These are phyloP conservation scores for Metschnikowia borealis DNA, from an alignment of 805 yeast genomes.

Conservation along the genomic window DNA sequence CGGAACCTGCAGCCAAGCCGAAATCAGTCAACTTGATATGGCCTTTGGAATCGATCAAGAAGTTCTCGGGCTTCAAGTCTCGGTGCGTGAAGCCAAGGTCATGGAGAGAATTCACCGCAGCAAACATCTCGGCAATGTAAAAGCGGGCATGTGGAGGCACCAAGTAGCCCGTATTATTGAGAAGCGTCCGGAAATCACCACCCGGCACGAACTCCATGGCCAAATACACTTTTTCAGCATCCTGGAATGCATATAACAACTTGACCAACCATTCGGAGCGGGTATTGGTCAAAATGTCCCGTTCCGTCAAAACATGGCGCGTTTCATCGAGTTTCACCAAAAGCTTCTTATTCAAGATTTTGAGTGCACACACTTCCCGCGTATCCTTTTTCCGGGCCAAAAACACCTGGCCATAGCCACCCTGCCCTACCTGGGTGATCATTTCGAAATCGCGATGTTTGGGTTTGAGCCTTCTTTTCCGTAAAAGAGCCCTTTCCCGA, in stretches of 20 bases:
- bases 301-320: slow-evolving; percentile 89
- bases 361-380: slow-evolving; percentile 90
- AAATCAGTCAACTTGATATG: slow-evolving; percentile 94
- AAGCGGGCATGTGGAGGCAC: slow-evolving; percentile 95
- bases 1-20: slow-evolving; percentile 95
- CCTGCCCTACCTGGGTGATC: slow-evolving; percentile 98
- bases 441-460: slow-evolving; percentile 93
- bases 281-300: slow-evolving; percentile 95
- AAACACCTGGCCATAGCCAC: slow-evolving; percentile 99
- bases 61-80: slow-evolving; percentile 94
- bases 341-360: slow-evolving; percentile 82
- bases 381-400: slow-evolving; percentile 92
- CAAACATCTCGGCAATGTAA: slow-evolving; percentile 94
- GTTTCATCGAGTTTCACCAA: slow-evolving; percentile 90
- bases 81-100: slow-evolving; percentile 95
- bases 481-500: slow-evolving; percentile 75
- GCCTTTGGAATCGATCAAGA: slow-evolving; percentile 83
- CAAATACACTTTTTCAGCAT: slow-evolving; percentile 78
- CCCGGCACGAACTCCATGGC: slow-evolving; percentile 99
- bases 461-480: slow-evolving; percentile 88
- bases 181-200: slow-evolving; percentile 92
- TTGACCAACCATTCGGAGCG: slow-evolving; percentile 95
- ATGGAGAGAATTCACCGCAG: slow-evolving; percentile 89
- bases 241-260: slow-evolving; percentile 92
- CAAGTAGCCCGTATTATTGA: slow-evolving; percentile 88